Evolutionary conservation across 768 basidiomycete species (phyloP), one percentile per base, ranked within the genome.

Genomic region (Myochromella boudieri): DNA sequence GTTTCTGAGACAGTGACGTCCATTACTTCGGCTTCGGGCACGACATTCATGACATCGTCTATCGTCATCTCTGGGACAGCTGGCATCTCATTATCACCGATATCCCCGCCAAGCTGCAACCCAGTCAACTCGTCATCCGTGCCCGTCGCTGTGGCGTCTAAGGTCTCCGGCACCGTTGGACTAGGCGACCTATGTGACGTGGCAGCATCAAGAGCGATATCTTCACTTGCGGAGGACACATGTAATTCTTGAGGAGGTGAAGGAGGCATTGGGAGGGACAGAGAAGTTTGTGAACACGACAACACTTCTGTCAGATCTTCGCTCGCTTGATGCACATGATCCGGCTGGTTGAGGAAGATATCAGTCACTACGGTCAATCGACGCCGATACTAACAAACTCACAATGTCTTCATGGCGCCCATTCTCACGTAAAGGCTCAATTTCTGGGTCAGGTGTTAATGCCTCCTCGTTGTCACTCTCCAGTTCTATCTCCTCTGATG

Each of bases 241-340:
- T 6, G 2, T n/a, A 14, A n/a, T 10, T 38, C 37, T 8, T 6
- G 37, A 38, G 37, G 1, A 25, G 12, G 37, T 7, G 11, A 12
- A 15, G 48, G 54, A 17, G 54, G n/a, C 25, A 53, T 51, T 14
- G 59, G 52, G 10, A 57, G 52, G 29, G 54, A 46, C 9, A 27
- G 41, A 41, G 59, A 44, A 11, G 54, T 59, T 5, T 62, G 36
- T 4, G 63, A 60, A 15, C 43, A 18, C 18, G 32, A 36, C 11
- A 15, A 11, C 15, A 25, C 6, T 3, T 27, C n/a, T 39, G 31
- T 15, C 37, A 38, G 37, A 46, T 32, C 45, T 38, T 46, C 26
- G 10, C 4, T 15, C 34, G 7, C 44, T 20, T 45, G 34, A 12
- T 27, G 26, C 12, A 24, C 15, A 20, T 12, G 45, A 11, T 18